A percentile compares a stretch with the other conserved stretches of the same genome.
phyloP scores from a whole-genome alignment of 2,329 filamentous ascomycete genomes.

The Phyllosticta citribraziliensis region DNA sequence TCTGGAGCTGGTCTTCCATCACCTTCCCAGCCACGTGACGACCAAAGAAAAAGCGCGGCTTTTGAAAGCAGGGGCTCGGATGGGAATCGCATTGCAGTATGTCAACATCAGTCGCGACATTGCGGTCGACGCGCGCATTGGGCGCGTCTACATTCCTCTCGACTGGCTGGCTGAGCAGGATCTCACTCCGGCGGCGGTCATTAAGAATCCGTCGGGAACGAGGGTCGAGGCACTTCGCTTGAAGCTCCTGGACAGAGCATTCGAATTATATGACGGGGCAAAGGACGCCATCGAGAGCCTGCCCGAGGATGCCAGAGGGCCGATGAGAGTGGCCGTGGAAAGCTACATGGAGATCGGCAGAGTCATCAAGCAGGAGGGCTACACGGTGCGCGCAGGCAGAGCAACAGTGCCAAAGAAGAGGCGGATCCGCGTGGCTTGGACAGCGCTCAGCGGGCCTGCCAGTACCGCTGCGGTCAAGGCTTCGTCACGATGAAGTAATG shows the following conservation, averaged over 20 bases:
- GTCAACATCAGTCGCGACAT: slow-evolving; percentile 70
- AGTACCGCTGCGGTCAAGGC: background rate
- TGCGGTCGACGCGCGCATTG: slow-evolving; percentile 53
- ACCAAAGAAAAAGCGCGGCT: slow-evolving; percentile 33
- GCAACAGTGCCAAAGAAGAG: slow-evolving; percentile 39
- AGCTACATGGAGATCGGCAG: slow-evolving; percentile 69
- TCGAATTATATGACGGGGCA: slow-evolving; percentile 48
- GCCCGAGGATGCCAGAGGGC: slow-evolving; percentile 49
- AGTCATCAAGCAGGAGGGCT: slow-evolving; percentile 38
- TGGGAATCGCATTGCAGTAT: slow-evolving; percentile 68
- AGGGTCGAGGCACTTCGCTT: slow-evolving; percentile 43
- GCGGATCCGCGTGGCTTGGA: slow-evolving; percentile 50
- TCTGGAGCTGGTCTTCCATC: slow-evolving; percentile 55
- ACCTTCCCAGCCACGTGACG: slow-evolving; percentile 23
- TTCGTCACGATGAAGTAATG: background rate
- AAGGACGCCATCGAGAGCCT: slow-evolving; percentile 50
- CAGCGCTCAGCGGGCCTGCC: slow-evolving; percentile 34
- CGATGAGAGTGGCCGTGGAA: slow-evolving; percentile 60
- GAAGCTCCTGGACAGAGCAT: slow-evolving; percentile 50
- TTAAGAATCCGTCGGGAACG: slow-evolving; percentile 40
- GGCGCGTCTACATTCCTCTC: slow-evolving; percentile 58
- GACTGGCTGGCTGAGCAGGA: slow-evolving; percentile 52
- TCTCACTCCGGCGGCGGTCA: slow-evolving; percentile 44
- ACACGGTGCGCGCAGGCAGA: slow-evolving; percentile 22
- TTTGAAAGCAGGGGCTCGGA: slow-evolving; percentile 48